phyloP scores from a whole-genome alignment of 768 basidiomycete genomes.

The Lactarius hengduanensis region DNA sequence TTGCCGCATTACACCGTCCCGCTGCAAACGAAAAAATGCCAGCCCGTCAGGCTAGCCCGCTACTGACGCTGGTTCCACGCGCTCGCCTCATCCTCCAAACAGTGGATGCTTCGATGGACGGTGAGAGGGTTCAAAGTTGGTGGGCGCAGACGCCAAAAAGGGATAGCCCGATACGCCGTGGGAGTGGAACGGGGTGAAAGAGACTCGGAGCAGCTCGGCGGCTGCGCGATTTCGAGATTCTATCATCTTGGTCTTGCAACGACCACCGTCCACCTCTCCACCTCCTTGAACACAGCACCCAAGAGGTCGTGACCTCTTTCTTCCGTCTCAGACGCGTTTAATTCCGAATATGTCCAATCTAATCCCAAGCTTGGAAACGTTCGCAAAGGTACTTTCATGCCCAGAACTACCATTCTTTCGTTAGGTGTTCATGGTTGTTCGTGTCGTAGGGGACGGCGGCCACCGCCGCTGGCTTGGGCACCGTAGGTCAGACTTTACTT shows the following conservation, averaged over 20 bases:
- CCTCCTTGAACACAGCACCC: not conserved
- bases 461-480: slow-evolving; percentile 39
- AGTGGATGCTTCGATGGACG: no score
- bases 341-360: slow-evolving; percentile 38
- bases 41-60: no score
- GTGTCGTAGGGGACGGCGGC: slow-evolving; percentile 37
- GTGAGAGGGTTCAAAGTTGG: no score
- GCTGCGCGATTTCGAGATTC: not conserved
- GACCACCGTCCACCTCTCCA: not conserved
- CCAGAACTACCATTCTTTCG: not conserved
- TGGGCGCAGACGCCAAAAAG: not conserved
- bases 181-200: not conserved
- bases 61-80: no score
- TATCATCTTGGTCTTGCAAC: not conserved
- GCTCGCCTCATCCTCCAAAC: no score
- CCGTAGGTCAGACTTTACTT: slow-evolving; percentile 36
- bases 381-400: slow-evolving; percentile 42
- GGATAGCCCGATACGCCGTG: not conserved
- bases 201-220: not conserved
- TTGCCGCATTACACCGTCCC: no score
- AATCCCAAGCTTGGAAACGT: slow-evolving; percentile 44
- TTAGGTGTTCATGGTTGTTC: not conserved
- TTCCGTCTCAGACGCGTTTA: not conserved
- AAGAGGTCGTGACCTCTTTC: not conserved
- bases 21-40: no score